Conservation (phyloP, 805 yeast genomes). For the Starmerella stigmatis region DNA sequence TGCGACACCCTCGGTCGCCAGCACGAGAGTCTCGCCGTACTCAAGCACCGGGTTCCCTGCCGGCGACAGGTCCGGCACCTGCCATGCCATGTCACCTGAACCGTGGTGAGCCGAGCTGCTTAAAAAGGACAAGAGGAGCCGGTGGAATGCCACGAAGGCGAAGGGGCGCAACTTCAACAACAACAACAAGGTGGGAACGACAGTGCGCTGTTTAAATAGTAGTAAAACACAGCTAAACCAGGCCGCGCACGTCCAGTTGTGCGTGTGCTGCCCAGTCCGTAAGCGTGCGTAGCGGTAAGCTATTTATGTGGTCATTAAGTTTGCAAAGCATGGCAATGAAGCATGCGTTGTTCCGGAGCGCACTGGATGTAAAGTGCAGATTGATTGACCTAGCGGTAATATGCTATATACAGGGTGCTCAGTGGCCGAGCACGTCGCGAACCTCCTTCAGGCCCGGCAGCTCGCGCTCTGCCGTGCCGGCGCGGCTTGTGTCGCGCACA, state of each 20-base stretch:
- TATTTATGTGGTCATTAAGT: no score
- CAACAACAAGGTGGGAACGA: no score
- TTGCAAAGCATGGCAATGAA: no score
- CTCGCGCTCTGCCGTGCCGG: conserved; percentile 1
- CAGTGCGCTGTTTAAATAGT: no score
- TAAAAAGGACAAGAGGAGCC: not conserved
- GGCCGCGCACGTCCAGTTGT: no score
- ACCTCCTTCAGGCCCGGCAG: conserved; percentile 28
- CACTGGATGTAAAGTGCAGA: not conserved
- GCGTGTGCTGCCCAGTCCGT: no score
- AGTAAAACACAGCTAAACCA: no score
- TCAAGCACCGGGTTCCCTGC: conserved; percentile 30
- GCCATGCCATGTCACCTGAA: conserved; percentile 22
- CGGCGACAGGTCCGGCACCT: conserved; percentile 27
- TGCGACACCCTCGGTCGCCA: conserved; percentile 52
- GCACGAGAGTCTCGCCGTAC: conserved; percentile 41
- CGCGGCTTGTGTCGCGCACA: not conserved
- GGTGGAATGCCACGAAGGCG: not conserved
- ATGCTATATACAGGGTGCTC: conserved; percentile 6
- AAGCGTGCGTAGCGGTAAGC: no score
- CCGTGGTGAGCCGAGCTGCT: not conserved
- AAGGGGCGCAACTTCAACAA: no score
- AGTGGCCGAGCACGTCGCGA: conserved; percentile 22
- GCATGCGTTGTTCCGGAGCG: no score
- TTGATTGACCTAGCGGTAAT: not conserved